Evolutionary conservation across 2,329 filamentous ascomycete species (phyloP), one percentile per base, ranked within the genome.

Genomic region (Metarhizium brunneum): DNA sequence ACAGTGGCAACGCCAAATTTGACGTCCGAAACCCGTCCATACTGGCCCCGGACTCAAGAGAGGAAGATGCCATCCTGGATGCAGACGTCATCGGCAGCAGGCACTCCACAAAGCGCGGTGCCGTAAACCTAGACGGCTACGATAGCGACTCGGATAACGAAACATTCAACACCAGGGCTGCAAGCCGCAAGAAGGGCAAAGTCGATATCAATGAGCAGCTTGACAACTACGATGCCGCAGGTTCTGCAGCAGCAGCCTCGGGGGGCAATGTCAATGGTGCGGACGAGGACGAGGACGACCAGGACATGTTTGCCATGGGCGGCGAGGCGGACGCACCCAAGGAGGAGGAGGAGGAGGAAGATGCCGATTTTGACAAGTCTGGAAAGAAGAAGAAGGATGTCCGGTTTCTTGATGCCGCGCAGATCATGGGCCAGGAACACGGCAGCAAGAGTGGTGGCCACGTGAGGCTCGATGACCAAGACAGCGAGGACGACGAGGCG

Each of bases 71-170:
- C 0, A 81, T 92, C 32, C 81, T 99, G 8, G 90, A 95, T 52
- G 90, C 92, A 25, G 94, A 97, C 67, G 92, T 96, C 43, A 96
- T 97, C 61, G 91, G 92, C 16, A 88, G 86, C 2, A 79, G 83
- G 18, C 83, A 83, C 1, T 83, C 85, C 10, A 89, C 90, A 0
- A 96, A 96, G 70, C 89, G 94, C 59, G 92, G 92, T 62, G 94
- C 92, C 0, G 89, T 99, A 55, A 96, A 97, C 66, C 84, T 99
- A 45, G 94, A 97, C 66, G 94, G 94, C 52, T 99, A 97, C 73
- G 92, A 97, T 63, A 94, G 88, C 10, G 94, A 99, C 71, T 95
- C 92, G 2, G 83, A 87, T 53, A 92, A 95, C 61, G 94, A 97
- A 67, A 91, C 88, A 48, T 95, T 96, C 69, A 83, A 94, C 62